These are phyloP conservation scores for Xylariaceae sp. DNA, from an alignment of 2,329 filamentous ascomycete species.

Conservation along the genomic window DNA sequence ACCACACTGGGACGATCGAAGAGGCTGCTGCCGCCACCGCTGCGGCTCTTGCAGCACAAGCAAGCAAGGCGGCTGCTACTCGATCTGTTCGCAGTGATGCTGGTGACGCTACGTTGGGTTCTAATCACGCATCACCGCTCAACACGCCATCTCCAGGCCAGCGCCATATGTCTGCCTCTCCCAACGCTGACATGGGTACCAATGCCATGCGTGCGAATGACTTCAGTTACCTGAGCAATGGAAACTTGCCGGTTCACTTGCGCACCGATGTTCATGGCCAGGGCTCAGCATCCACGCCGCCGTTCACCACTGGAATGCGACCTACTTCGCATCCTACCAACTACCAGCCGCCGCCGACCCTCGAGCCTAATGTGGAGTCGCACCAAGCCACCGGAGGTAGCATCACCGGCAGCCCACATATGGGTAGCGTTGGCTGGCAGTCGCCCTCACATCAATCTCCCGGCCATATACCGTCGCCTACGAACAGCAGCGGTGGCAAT, in stretches of 20 bases:
- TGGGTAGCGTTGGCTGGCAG: conserved; percentile 78
- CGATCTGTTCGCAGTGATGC: conserved; percentile 64
- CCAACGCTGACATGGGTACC: conserved; percentile 68
- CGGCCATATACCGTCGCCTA: conserved; percentile 66
- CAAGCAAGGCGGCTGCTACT: conserved; percentile 33
- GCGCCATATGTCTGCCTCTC: conserved; percentile 75
- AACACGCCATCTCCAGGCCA: conserved; percentile 84
- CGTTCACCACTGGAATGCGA: conserved; percentile 56
- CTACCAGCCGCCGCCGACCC: conserved; percentile 79
- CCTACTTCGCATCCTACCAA: conserved; percentile 83
- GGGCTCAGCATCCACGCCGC: conserved; percentile 67
- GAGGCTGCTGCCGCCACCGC: conserved; percentile 88
- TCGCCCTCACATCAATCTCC: conserved; percentile 56
- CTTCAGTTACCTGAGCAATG: conserved; percentile 74
- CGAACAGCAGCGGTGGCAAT: conserved; percentile 54
- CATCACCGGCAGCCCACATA: conserved; percentile 81
- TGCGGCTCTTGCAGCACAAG: conserved; percentile 67
- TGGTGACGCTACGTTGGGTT: conserved; percentile 59
- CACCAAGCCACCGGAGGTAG: conserved; percentile 66
- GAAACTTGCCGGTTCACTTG: conserved; percentile 78
- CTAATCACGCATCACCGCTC: conserved; percentile 69
- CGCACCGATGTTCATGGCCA: conserved; percentile 68
- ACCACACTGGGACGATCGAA: conserved; percentile 92
- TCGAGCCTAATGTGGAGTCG: conserved; percentile 82
- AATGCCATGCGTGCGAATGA: conserved; percentile 70